These are phyloP conservation scores for Platanus orientalis DNA, from an alignment of 164 flowering plant genomes.

Conservation along the genomic window DNA sequence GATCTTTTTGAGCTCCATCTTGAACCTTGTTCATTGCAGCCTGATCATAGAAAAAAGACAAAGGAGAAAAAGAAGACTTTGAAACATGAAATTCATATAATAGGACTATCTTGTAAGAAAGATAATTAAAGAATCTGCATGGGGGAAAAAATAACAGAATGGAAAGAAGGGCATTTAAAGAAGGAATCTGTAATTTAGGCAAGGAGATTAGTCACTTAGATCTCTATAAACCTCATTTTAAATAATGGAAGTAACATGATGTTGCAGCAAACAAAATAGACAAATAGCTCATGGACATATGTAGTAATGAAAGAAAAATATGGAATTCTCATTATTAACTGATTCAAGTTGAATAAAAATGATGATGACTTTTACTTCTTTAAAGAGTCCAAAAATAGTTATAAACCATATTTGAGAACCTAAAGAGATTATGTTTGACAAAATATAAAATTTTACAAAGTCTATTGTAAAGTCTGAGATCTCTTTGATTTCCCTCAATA, in stretches of 20 bases:
- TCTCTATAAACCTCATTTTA: too few relatives aligned
- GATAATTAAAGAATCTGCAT: background rate
- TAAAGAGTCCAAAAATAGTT: background rate
- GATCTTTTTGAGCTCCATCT: slow-evolving; percentile 45
- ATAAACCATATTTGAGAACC: background rate
- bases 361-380: background rate
- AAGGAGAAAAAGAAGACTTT: background rate
- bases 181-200: too few relatives aligned
- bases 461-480: too few relatives aligned
- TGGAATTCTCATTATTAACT: background rate
- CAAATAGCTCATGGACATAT: background rate
- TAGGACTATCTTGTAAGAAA: background rate
- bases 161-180: too few relatives aligned
- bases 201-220: too few relatives aligned
- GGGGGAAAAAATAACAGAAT: too few relatives aligned
- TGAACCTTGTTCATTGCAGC: slow-evolving; percentile 81
- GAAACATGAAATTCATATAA: background rate
- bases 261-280: background rate
- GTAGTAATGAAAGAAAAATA: background rate
- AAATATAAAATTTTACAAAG: background rate
- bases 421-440: background rate
- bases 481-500: too few relatives aligned
- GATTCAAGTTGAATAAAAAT: background rate
- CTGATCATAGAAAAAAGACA: slow-evolving; percentile 31
- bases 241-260: background rate